Base-by-base conservation (phyloP, 768 basidiomycete species). In the Tubosaeta sp. region DNA sequence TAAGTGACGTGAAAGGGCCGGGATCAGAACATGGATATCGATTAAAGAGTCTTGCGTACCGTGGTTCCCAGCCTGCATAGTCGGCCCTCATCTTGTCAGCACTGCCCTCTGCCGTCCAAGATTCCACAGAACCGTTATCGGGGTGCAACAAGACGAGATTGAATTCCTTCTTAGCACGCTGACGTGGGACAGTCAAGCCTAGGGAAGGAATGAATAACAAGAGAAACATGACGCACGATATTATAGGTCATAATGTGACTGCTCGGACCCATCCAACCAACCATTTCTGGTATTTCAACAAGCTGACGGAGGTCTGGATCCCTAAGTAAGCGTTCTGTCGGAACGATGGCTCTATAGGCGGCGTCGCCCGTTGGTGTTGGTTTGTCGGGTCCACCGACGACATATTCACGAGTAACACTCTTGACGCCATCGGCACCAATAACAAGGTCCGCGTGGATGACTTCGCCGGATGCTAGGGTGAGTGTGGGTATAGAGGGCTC, bases 291-390 rank as follows among this genome's bases (percentile, higher is more conserved):
- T 1, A 58, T 63, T 13, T 85, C 80, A 0, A 83, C 72, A 12
- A 86, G 67, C 2, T 61, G 49, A 51, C 65, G 70, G 24, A 86
- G 70, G 6, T 80, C 79, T 0, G 79, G 79, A 53, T 86, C 80
- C 10, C 62, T 58, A 11, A 80, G 49, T 61, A 85, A 68, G 1
- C 68, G 41, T 32, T 60, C 68, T 0, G 80, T 71, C 3, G 77
- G 69, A 31, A 86, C 69, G 25, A 76, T 69, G 5, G 80, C 78
- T 44, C 84, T 75, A 58, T 83, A 86, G 0, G 81, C 84, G 0
- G 80, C 78, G 57, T 86, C 82, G 0, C 83, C 85, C 0, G 85
- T 85, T 4, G 80, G 72, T 0, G 73, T 73, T 0, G 77, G 71
- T 30, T 72, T 71, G 38, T 75, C 71, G 0, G 66, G 66, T 0